These are phyloP conservation scores for Tricharina praecox DNA, from an alignment of 495 filamentous ascomycete species.

Conservation along the genomic window DNA sequence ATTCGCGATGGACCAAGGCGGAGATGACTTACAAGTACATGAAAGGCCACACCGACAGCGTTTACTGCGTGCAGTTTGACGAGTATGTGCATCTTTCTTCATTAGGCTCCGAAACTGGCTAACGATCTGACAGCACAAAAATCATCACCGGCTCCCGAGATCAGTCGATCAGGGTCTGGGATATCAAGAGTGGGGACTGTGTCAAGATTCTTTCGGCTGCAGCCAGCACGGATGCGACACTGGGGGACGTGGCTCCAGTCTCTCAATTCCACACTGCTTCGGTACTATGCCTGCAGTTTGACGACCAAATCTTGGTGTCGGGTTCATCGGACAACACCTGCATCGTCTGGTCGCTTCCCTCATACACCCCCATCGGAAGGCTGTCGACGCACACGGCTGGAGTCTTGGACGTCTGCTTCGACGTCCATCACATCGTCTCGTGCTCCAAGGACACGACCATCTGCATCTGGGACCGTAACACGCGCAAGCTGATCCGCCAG, in stretches of 20 bases:
- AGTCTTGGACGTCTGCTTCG: conserved; percentile 83
- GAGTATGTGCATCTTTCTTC: conserved; percentile 41
- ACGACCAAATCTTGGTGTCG: conserved; percentile 79
- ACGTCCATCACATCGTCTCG: conserved; percentile 79
- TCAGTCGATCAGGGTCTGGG: conserved; percentile 87
- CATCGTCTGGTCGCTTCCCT: conserved; percentile 74
- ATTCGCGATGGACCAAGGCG: conserved; percentile 60
- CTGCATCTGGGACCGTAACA: conserved; percentile 79
- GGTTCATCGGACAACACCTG: conserved; percentile 83
- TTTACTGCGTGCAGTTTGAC: conserved; percentile 96
- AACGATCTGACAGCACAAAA: conserved; percentile 43
- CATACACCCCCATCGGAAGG: conserved; percentile 60
- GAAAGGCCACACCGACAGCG: conserved; percentile 81
- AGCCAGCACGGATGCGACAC: conserved; percentile 7
- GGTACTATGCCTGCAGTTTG: conserved; percentile 87
- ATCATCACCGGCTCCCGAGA: conserved; percentile 95
- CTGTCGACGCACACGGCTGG: conserved; percentile 64
- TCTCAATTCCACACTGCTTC: conserved; percentile 58
- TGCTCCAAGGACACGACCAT: conserved; percentile 89
- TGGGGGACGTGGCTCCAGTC: conserved; percentile 20
- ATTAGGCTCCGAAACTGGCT: background rate
- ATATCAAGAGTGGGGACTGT: conserved; percentile 70
- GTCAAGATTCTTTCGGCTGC: conserved; percentile 54
- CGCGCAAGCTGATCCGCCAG: conserved; percentile 52
- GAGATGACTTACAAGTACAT: conserved; percentile 69